Base-by-base conservation (phyloP, 176 grass and related monocot species). In the Pontederia crassipes region DNA sequence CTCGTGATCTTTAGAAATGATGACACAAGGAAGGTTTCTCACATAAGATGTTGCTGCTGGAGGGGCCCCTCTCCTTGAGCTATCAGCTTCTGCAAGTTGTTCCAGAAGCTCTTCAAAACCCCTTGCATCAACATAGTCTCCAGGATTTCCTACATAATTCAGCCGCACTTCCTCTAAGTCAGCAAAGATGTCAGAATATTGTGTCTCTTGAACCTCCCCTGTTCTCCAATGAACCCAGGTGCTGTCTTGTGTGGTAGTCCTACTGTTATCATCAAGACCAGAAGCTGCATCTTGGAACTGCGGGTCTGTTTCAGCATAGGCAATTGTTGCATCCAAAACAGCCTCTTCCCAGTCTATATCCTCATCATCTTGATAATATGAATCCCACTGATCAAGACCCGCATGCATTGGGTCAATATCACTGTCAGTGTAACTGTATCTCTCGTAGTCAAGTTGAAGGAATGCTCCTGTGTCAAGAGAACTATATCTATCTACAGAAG, bases 321-420 rank as follows among this genome's bases (percentile, higher is more conserved):
- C 56, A 12, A 52, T 15, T 74, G 15, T 69, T 69, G 90, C 86
- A 65, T 63, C 80, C 48, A 69, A 87, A 82, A 76, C 78, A 73
- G 73, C 83, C 28, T 85, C 81, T 56, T 85, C 86, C 54, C 78
- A 79, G 45, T 72, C 71, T 40, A 62, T 70, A 61, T 84, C 72
- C 32, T 88, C 67, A 4, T 88, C 77, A 60, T 89, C 74, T 68
- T 69, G 61, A 56, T 79, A 74, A 68, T 96, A 78, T 28, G 86
- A 87, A 60, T 97, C 78, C 83, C 92, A 97, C 24, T 79, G 83
- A 58, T 78, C 64, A 4, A 83, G 27, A 46, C 79, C 75, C 63
- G 81, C 77, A 72, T 88, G 80, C 92, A 97, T 97, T 51, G 87
- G 87, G 76, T 91, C 87, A 45, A 97, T 88, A 67, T 91, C 84